Conservation (phyloP, 164 flowering plant genomes). For the Nymphaea thermarum region DNA sequence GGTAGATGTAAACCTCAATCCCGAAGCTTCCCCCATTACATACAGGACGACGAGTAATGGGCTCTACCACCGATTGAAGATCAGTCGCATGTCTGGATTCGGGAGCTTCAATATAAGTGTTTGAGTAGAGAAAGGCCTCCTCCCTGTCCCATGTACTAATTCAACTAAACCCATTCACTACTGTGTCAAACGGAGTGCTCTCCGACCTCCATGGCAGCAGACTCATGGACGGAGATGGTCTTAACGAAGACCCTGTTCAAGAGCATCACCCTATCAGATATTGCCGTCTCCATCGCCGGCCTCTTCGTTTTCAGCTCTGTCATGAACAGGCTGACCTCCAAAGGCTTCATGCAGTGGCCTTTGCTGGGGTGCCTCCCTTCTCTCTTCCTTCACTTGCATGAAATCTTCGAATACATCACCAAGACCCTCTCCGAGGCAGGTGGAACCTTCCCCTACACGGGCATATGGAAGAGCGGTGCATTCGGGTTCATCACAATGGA, state of each 20-base stretch:
- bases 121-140: no score
- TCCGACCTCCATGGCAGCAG: no score
- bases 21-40: no score
- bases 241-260: constrained; percentile 2
- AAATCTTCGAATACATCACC: constrained; percentile 35
- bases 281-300: constrained; percentile 26
- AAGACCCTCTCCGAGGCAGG: constrained; percentile 17
- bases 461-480: constrained; percentile 31
- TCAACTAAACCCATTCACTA: no score
- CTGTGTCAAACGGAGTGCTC: no score
- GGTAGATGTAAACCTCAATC: no score
- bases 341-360: constrained; percentile 69
- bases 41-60: no score
- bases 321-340: constrained; percentile 24
- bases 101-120: no score
- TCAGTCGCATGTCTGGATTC: no score
- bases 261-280: constrained; percentile 19
- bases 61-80: no score
- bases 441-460: constrained; percentile 41
- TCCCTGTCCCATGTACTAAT: no score
- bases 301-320: constrained; percentile 32
- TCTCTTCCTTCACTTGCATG: constrained; percentile 18
- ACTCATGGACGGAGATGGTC: neutral
- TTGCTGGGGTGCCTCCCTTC: constrained; percentile 48
- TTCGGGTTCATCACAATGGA: constrained; percentile 41